Percentiles rank a stretch among this genome's conserved stretches.
Conservation (phyloP, 257 asterid species). For the Solanum clarkiae region DNA sequence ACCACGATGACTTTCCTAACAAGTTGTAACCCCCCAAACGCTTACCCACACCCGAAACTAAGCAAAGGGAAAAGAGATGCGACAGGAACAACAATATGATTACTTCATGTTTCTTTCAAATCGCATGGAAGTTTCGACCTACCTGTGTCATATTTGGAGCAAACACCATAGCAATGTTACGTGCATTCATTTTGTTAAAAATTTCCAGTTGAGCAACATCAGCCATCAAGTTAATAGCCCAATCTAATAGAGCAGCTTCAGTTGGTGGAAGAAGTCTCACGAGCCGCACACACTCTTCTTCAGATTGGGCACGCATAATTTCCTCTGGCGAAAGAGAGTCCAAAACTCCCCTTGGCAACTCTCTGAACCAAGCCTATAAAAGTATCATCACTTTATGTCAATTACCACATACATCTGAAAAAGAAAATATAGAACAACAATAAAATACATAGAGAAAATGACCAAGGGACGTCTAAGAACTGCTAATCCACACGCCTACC, state of each 20-base stretch:
- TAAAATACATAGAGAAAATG: not conserved
- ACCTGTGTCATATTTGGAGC: slow-evolving; percentile 97
- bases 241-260: slow-evolving; percentile 66
- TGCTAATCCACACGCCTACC: not conserved
- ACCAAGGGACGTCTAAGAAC: not conserved
- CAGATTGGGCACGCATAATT: slow-evolving; percentile 66
- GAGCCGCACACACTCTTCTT: slow-evolving; percentile 59
- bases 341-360: slow-evolving; percentile 65
- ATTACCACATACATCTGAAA: not conserved
- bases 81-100: not conserved
- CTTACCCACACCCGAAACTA: not conserved
- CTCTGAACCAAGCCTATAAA: slow-evolving; percentile 79
- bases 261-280: slow-evolving; percentile 66
- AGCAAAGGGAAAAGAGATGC: not conserved
- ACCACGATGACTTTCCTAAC: not conserved
- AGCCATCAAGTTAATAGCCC: slow-evolving; percentile 91
- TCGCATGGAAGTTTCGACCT: not conserved
- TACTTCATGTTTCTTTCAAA: not conserved
- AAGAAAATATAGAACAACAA: not conserved
- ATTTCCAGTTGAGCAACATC: slow-evolving; percentile 79
- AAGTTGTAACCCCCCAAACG: not conserved
- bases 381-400: not conserved
- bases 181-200: slow-evolving; percentile 78
- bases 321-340: slow-evolving; percentile 65
- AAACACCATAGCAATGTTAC: slow-evolving; percentile 82